phyloP scores from a whole-genome alignment of 2,329 filamentous ascomycete species.

The Chaetomiaceae sp. region DNA sequence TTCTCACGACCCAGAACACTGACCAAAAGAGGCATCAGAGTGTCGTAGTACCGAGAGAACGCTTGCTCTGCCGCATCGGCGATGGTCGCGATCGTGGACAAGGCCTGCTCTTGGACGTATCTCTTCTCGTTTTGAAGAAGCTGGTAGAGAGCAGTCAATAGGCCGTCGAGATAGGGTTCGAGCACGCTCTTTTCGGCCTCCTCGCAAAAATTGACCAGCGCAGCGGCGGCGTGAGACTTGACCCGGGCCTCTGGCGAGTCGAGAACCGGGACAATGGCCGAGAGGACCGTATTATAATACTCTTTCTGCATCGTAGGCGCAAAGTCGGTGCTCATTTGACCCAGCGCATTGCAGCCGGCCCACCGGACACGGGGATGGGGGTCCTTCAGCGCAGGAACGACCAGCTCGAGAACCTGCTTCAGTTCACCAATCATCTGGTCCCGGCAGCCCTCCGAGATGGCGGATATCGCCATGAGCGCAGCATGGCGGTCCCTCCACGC shows the following conservation, averaged over 20 bases:
- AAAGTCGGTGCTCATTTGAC: slow-evolving; percentile 99
- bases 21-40: slow-evolving; percentile 90
- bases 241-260: slow-evolving; percentile 87
- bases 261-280: slow-evolving; percentile 87
- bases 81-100: slow-evolving; percentile 97
- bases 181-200: slow-evolving; percentile 90
- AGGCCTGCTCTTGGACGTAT: slow-evolving; percentile 94
- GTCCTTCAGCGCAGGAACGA: slow-evolving; percentile 87
- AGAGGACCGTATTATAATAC: slow-evolving; percentile 82
- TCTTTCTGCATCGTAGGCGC: slow-evolving; percentile 97
- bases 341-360: slow-evolving; percentile 97
- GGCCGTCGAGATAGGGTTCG: slow-evolving; percentile 86
- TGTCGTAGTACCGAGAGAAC: slow-evolving; percentile 93
- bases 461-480: slow-evolving; percentile 96
- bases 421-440: slow-evolving; percentile 94
- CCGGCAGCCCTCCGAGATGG: slow-evolving; percentile 94
- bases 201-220: slow-evolving; percentile 97
- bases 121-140: slow-evolving; percentile 88
- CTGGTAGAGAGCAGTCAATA: slow-evolving; percentile 79
- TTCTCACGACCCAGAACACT: slow-evolving; percentile 84
- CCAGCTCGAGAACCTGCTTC: slow-evolving; percentile 87
- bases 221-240: slow-evolving; percentile 95
- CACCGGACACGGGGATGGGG: slow-evolving; percentile 91
- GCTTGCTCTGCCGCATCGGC: slow-evolving; percentile 96
- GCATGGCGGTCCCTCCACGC: slow-evolving; percentile 95